A percentile compares a stretch with the other conserved stretches of the same genome.
phyloP scores from a whole-genome alignment of 2,329 filamentous ascomycete genomes.

The Orbilia oligospora region DNA sequence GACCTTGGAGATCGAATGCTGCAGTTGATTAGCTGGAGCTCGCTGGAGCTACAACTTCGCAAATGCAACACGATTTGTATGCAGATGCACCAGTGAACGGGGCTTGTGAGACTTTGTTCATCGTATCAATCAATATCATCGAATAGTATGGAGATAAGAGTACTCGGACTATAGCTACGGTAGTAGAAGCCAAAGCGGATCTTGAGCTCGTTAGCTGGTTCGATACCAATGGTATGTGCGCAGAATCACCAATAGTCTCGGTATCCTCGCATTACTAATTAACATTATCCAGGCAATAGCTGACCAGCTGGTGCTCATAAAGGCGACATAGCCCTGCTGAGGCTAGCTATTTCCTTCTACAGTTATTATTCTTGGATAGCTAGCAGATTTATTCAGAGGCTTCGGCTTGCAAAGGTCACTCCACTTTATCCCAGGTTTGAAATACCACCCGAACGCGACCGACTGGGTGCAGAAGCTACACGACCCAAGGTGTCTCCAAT shows the following conservation, averaged over 20 bases:
- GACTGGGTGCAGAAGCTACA: neutral
- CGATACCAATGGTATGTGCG: neutral
- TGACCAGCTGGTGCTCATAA: constrained; percentile 5
- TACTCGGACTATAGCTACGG: neutral
- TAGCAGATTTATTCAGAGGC: neutral
- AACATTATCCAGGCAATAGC: no score
- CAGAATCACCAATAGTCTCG: neutral
- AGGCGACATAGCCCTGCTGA: neutral
- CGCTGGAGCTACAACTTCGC: neutral
- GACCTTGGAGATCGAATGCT: constrained; percentile 8
- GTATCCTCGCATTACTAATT: no score
- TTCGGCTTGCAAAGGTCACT: neutral
- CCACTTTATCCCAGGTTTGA: neutral
- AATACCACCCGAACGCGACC: neutral
- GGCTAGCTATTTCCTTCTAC: no score
- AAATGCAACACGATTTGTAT: constrained; percentile 20
- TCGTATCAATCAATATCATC: neutral
- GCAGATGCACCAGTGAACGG: neutral
- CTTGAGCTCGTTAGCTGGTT: neutral
- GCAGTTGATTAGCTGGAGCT: no score
- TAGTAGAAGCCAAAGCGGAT: neutral
- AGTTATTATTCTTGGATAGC: neutral
- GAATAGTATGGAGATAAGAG: neutral
- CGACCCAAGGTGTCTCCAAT: neutral
- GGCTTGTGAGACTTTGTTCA: constrained; percentile 14